These are phyloP conservation scores for Boletus barrowsii DNA, from an alignment of 768 basidiomycete genomes.

Conservation along the genomic window DNA sequence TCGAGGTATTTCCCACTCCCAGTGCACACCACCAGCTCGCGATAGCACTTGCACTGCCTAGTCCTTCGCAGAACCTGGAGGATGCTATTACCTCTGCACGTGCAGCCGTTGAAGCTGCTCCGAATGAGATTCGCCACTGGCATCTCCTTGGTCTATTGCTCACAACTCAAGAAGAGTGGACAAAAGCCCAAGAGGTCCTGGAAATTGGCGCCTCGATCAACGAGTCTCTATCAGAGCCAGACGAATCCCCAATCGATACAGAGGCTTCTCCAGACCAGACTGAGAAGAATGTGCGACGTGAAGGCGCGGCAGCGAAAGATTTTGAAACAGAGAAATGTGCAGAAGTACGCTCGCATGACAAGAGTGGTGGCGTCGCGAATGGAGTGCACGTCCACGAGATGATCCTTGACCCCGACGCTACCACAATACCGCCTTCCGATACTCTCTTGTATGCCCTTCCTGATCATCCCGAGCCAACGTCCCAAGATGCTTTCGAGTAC, in stretches of 20 bases:
- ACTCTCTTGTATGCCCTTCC: conserved; percentile 43
- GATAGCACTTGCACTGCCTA: conserved; percentile 62
- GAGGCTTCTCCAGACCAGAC: conserved; percentile 13
- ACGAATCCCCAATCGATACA: conserved; percentile 29
- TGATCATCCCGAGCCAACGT: conserved; percentile 49
- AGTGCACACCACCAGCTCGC: conserved; percentile 79
- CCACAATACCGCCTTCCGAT: conserved; percentile 38
- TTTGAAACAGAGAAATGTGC: conserved; percentile 11
- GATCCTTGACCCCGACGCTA: conserved; percentile 30
- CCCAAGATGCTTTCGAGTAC: conserved; percentile 66
- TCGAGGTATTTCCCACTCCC: conserved; percentile 48
- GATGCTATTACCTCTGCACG: conserved; percentile 66
- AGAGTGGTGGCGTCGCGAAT: not conserved
- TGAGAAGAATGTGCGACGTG: conserved; percentile 1
- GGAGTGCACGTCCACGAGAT: conserved; percentile 14
- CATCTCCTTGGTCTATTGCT: conserved; percentile 84
- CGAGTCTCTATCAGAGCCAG: conserved; percentile 39
- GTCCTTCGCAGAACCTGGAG: conserved; percentile 62
- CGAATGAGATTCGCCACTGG: conserved; percentile 73
- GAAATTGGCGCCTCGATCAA: conserved; percentile 70
- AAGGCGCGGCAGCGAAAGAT: conserved; percentile 1
- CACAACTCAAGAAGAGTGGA: conserved; percentile 77
- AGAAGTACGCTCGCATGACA: not conserved
- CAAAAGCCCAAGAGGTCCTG: conserved; percentile 68
- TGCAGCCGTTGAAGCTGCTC: conserved; percentile 67